A percentile compares a stretch with the other conserved stretches of the same genome.
These are phyloP conservation scores for Pilasporangium apinafurcum DNA, from an alignment of 352 stramenopile genomes.

Conservation along the genomic window DNA sequence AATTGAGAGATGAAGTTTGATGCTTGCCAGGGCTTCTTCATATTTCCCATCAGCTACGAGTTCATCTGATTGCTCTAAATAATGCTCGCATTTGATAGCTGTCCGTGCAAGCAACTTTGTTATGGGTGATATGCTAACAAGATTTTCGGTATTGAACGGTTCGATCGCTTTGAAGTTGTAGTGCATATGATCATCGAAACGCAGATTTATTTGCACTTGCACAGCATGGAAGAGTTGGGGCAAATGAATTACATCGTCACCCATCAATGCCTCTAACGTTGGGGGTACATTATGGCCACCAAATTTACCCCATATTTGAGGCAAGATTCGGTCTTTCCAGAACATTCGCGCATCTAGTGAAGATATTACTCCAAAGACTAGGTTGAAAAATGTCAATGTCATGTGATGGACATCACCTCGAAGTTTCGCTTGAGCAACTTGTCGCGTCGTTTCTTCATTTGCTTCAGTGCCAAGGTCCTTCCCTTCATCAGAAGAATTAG, in stretches of 20 bases:
- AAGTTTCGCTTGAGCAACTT: conserved; percentile 11
- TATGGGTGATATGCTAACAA: conserved; percentile 8
- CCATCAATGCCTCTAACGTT: conserved; percentile 20
- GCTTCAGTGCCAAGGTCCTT: too few relatives aligned
- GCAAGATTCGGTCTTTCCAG: conserved; percentile 47
- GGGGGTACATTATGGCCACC: conserved; percentile 4
- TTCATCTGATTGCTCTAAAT: conserved; percentile 14
- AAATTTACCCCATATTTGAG: conserved; percentile 38
- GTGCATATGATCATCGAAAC: conserved; percentile 17
- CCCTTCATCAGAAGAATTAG: not conserved
- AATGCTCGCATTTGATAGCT: conserved; percentile 12
- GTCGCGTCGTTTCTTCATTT: conserved; percentile 5
- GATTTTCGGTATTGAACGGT: conserved; percentile 15
- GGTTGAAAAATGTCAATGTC: conserved; percentile 47
- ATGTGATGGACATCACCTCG: conserved; percentile 12
- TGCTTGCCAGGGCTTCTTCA: conserved; percentile 14
- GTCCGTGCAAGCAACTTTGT: conserved; percentile 20
- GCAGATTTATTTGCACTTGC: conserved; percentile 23
- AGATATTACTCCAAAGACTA: conserved; percentile 28
- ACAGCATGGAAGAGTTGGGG: conserved; percentile 48
- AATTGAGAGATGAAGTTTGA: conserved; percentile 40
- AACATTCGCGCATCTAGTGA: conserved; percentile 24
- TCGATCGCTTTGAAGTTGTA: conserved; percentile 25
- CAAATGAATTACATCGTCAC: conserved; percentile 33
- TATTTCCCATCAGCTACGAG: conserved; percentile 14